A percentile compares a stretch with the other conserved stretches of the same genome.
Evolutionary conservation across 2,329 filamentous ascomycete species (phyloP).

Genomic region (Aspergillus chevalieri): DNA sequence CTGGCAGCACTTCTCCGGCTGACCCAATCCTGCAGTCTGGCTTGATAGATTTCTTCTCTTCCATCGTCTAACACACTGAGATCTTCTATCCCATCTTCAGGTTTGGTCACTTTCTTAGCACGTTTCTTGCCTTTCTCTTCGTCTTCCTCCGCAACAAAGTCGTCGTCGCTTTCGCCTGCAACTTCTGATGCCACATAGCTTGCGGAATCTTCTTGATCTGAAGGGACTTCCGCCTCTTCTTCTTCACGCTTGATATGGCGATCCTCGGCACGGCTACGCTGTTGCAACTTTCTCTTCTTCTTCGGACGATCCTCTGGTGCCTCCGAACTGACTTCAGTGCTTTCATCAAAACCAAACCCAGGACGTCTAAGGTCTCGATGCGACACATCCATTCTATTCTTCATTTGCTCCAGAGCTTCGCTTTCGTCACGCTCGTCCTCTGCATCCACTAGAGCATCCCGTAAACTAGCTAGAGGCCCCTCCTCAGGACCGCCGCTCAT

Average conservation of each 20-base stretch:
- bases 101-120: conserved; percentile 15
- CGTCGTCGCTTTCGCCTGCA: conserved; percentile 31
- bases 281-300: conserved; percentile 33
- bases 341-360: conserved; percentile 57
- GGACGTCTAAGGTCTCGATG: conserved; percentile 69
- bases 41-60: conserved; percentile 73
- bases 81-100: conserved; percentile 47
- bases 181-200: conserved; percentile 28
- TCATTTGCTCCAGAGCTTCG: conserved; percentile 41
- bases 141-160: conserved; percentile 26
- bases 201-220: conserved; percentile 27
- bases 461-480: conserved; percentile 62
- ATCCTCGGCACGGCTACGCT: conserved; percentile 1
- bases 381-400: conserved; percentile 47
- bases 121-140: conserved; percentile 20
- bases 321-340: conserved; percentile 23
- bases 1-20: conserved; percentile 57
- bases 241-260: conserved; percentile 1
- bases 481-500: conserved; percentile 57
- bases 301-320: conserved; percentile 11
- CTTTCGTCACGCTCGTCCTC: conserved; percentile 60
- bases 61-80: conserved; percentile 74
- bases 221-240: conserved; percentile 11
- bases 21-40: conserved; percentile 70
- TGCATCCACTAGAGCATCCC: conserved; percentile 72